These are phyloP conservation scores for Cyclostephanos invisitatus DNA, from an alignment of 108 stramenopile genomes.

Conservation along the genomic window DNA sequence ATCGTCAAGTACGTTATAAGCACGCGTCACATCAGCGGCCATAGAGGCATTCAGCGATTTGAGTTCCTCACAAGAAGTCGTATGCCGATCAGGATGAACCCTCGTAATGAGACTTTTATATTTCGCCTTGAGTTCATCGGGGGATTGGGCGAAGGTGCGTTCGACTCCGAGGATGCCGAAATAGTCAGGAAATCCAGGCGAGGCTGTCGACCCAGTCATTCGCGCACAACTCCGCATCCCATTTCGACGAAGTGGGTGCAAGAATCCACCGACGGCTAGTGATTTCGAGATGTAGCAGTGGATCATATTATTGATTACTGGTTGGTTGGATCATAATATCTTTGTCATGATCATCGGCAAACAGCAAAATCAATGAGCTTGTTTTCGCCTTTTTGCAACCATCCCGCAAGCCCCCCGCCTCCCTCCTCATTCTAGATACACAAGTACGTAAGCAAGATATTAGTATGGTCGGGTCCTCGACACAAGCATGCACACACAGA, in stretches of 20 bases:
- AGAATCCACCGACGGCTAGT: neutral
- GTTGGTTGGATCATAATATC: neutral
- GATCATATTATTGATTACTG: neutral
- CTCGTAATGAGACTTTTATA: conserved; percentile 71
- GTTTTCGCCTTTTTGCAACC: too few species aligned
- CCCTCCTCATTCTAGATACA: too few species aligned
- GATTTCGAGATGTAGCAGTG: neutral
- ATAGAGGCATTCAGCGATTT: conserved; percentile 21
- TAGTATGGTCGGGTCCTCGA: too few species aligned
- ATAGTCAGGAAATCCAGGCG: neutral
- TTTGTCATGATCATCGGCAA: too few species aligned
- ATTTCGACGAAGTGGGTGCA: conserved; percentile 1
- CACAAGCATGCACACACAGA: too few species aligned
- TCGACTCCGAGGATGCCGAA: neutral
- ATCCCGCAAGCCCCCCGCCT: too few species aligned
- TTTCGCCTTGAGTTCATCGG: conserved; percentile 47
- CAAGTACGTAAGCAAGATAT: too few species aligned
- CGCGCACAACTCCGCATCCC: conserved; percentile 1
- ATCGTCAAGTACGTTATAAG: conserved; percentile 61
- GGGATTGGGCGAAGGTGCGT: conserved; percentile 38
- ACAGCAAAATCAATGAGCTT: too few species aligned
- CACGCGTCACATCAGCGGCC: conserved; percentile 62
- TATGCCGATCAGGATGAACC: conserved; percentile 64
- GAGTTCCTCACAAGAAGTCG: conserved; percentile 31
- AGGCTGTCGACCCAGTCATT: neutral